Base-by-base conservation (phyloP, 805 yeast genomes). In the Lipomyces chichibuensis region DNA sequence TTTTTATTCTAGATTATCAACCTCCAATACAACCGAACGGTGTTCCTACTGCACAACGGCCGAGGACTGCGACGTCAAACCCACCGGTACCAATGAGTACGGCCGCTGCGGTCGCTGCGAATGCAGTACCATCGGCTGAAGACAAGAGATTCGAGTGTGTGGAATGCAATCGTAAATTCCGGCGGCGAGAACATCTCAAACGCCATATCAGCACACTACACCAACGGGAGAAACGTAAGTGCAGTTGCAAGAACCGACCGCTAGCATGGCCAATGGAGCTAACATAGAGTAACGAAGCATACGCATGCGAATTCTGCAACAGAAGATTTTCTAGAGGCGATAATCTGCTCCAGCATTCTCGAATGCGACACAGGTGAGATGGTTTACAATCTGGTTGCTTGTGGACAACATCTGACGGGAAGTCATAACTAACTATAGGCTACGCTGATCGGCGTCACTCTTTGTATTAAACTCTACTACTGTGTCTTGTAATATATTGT, bases 181-280 rank as follows among this genome's bases (percentile, higher is more conserved):
- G 88, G 74, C 82, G 95, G 71, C 91, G 88, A 75, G 95, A 89
- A 74, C 95, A 89, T 76, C 78, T 89, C 72, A 88, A 88, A 75
- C 82, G 95, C 67, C 95, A 89, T 73, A 85, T 87, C 75, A 80
- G 93, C 65, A 86, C 91, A 23, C 80, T 89, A 67, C 95, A 89
- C 74, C 88, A 79, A 43, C 83, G 87, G 64, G 91, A 87, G 65
- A 89, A 88, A 76, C 94, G 69, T 66, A 32, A 60, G 69, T 62
- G n/a, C 7, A 17, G 49, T n/a, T 8, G 32, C 3, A 43, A 7
- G 20, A 43, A 17, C 14, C 39, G 20, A 43, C n/a, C 8, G 5
- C 11, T 5, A 17, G 23, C 11, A 1, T 43, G 9, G 43, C 43
- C 43, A 7, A n/a, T 43, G 9, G 23, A 29, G 20, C 59, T 63